Conservation (phyloP, 2,329 filamentous ascomycete genomes). For the Thelonectria discophora region DNA sequence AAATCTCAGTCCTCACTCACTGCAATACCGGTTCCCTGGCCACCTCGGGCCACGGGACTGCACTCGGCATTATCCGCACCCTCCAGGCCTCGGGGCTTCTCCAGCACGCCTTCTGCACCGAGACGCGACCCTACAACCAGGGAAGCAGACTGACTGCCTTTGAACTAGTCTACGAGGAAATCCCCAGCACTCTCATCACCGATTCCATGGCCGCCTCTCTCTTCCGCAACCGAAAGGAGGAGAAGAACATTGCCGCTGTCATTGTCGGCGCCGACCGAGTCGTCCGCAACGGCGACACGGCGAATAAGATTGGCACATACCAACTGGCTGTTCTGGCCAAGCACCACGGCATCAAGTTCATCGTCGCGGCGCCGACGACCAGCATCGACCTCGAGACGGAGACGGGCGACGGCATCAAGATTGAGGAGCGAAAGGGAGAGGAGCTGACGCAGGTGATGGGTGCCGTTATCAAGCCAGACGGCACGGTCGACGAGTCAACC, state of each 20-base stretch:
- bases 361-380: conserved; percentile 93
- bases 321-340: conserved; percentile 88
- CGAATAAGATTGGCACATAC: conserved; percentile 98
- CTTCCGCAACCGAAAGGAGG: conserved; percentile 69
- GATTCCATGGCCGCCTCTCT: conserved; percentile 96
- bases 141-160: conserved; percentile 94
- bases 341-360: conserved; percentile 89
- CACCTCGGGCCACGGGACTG: conserved; percentile 97
- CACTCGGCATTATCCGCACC: conserved; percentile 90
- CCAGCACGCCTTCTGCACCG: conserved; percentile 91
- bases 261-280: conserved; percentile 96
- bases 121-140: conserved; percentile 98
- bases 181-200: conserved; percentile 90
- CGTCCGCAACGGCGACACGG: conserved; percentile 95
- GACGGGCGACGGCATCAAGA: conserved; percentile 82
- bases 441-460: conserved; percentile 90
- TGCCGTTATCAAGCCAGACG: conserved; percentile 71
- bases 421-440: conserved; percentile 83
- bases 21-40: conserved; percentile 98
- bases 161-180: conserved; percentile 92
- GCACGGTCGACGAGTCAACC: conserved; percentile 67
- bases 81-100: conserved; percentile 73
- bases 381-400: conserved; percentile 88
- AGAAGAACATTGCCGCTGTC: conserved; percentile 80
- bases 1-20: conserved; percentile 88